Percentiles rank a stretch among this genome's conserved stretches.
Conservation (phyloP, 495 filamentous ascomycete species). For the Aspergillus hancockii region DNA sequence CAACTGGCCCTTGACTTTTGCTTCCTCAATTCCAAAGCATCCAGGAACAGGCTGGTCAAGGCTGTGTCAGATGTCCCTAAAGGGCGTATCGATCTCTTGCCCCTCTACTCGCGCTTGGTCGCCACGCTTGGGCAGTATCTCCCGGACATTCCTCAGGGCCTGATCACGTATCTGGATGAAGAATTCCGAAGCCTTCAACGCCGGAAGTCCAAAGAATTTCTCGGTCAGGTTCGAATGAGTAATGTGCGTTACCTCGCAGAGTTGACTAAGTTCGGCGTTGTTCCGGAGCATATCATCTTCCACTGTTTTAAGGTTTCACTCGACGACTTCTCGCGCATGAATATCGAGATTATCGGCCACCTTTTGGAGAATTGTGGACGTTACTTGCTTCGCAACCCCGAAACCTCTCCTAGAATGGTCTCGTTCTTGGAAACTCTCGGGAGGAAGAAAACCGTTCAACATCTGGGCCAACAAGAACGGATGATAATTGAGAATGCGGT, state of each 20-base stretch:
- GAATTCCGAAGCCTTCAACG: slow-evolving; percentile 97
- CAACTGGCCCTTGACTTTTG: slow-evolving; percentile 94
- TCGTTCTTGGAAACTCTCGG: slow-evolving; percentile 93
- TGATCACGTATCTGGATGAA: slow-evolving; percentile 91
- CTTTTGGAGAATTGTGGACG: slow-evolving; percentile 97
- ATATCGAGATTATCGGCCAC: slow-evolving; percentile 97
- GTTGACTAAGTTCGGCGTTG: slow-evolving; percentile 95
- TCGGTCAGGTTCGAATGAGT: slow-evolving; percentile 88
- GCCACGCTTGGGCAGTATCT: slow-evolving; percentile 94
- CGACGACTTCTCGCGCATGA: slow-evolving; percentile 97
- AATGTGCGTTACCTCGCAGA: slow-evolving; percentile 98
- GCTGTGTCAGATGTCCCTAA: slow-evolving; percentile 92
- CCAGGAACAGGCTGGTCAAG: slow-evolving; percentile 89
- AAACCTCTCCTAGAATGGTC: slow-evolving; percentile 88
- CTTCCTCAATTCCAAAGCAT: slow-evolving; percentile 97
- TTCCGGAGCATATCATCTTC: slow-evolving; percentile 98
- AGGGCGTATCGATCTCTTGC: slow-evolving; percentile 88
- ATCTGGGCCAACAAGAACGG: slow-evolving; percentile 91
- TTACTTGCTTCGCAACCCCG: slow-evolving; percentile 90
- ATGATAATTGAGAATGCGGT: slow-evolving; percentile 99
- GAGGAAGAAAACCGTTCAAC: slow-evolving; percentile 93
- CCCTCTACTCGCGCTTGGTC: slow-evolving; percentile 85
- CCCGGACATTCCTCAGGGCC: slow-evolving; percentile 85
- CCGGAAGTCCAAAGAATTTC: slow-evolving; percentile 97
- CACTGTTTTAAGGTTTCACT: slow-evolving; percentile 97